phyloP scores from a whole-genome alignment of 2,329 filamentous ascomycete genomes.

The Colletotrichum orchidophilum region DNA sequence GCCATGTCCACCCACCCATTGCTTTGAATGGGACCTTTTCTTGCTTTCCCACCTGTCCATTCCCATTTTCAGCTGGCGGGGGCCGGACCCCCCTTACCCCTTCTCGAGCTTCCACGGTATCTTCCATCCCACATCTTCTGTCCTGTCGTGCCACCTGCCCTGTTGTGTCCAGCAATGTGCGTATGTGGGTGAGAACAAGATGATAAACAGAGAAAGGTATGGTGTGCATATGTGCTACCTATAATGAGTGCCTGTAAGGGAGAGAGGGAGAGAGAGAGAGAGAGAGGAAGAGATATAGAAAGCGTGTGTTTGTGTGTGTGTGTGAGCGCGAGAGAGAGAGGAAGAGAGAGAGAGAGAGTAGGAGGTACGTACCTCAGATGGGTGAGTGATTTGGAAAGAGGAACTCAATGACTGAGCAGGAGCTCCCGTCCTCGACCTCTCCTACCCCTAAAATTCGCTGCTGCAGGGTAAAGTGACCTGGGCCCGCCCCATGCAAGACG shows the following conservation, averaged over 20 bases:
- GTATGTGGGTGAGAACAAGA: not conserved
- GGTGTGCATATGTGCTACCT: not conserved
- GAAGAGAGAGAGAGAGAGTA: not conserved
- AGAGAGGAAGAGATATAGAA: too few relatives aligned
- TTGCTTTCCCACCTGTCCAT: constrained; percentile 10
- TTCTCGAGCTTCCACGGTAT: not conserved
- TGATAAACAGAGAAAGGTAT: not conserved
- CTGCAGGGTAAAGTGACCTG: not conserved
- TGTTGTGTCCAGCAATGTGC: not conserved
- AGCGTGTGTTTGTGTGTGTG: not conserved
- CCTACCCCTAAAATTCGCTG: not conserved
- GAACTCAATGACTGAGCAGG: not conserved
- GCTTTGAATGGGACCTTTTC: not conserved
- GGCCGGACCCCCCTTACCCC: not conserved
- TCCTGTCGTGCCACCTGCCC: not conserved
- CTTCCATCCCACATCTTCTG: not conserved
- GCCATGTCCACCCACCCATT: not conserved
- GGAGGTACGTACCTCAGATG: not conserved
- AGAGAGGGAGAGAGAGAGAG: too few relatives aligned
- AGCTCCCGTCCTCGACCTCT: not conserved
- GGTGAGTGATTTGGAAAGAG: not conserved
- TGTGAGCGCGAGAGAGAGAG: not conserved
- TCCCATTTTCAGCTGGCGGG: constrained; percentile 1
- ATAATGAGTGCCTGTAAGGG: not conserved
- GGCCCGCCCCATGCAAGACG: constrained; percentile 13